Percentiles rank a stretch among this genome's conserved stretches.
phyloP scores from a whole-genome alignment of 768 basidiomycete species.

The Boletus sensibilis region DNA sequence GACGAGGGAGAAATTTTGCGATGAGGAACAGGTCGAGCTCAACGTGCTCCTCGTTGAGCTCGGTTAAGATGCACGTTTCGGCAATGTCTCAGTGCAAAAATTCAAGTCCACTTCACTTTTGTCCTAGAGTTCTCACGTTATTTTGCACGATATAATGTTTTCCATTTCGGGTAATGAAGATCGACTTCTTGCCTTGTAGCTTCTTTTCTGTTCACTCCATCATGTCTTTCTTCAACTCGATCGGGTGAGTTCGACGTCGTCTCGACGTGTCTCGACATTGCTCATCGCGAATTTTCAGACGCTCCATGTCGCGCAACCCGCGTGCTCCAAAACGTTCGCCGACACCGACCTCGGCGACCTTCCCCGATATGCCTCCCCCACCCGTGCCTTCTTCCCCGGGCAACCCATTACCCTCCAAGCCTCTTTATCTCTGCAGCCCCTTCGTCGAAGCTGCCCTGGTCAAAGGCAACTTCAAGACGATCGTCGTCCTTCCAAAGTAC shows the following conservation, averaged over 20 bases:
- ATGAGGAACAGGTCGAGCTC: slow-evolving; percentile 26
- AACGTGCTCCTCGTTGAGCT: slow-evolving; percentile 14
- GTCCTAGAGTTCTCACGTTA: slow-evolving; percentile 20
- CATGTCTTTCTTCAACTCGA: slow-evolving; percentile 85
- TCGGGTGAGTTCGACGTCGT: slow-evolving; percentile 51
- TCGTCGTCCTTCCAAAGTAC: slow-evolving; percentile 94
- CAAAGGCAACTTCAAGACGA: slow-evolving; percentile 98
- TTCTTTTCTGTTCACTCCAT: not conserved
- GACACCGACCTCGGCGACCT: slow-evolving; percentile 69
- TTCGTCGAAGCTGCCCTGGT: slow-evolving; percentile 95
- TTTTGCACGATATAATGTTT: not conserved
- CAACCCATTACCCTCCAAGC: slow-evolving; percentile 41
- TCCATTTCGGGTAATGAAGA: slow-evolving; percentile 7
- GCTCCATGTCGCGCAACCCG: slow-evolving; percentile 75
- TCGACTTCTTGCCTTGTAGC: not conserved
- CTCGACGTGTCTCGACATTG: not conserved
- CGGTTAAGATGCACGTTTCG: slow-evolving; percentile 15
- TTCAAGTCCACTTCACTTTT: not conserved
- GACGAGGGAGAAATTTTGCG: not conserved
- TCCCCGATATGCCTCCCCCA: slow-evolving; percentile 44
- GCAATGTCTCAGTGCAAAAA: slow-evolving; percentile 9
- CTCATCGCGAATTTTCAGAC: slow-evolving; percentile 39
- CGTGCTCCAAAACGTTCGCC: slow-evolving; percentile 69
- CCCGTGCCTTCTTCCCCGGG: slow-evolving; percentile 42
- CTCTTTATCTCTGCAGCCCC: slow-evolving; percentile 88